phyloP scores from a whole-genome alignment of 2,329 filamentous ascomycete genomes.

The Nigrograna mackinnonii region DNA sequence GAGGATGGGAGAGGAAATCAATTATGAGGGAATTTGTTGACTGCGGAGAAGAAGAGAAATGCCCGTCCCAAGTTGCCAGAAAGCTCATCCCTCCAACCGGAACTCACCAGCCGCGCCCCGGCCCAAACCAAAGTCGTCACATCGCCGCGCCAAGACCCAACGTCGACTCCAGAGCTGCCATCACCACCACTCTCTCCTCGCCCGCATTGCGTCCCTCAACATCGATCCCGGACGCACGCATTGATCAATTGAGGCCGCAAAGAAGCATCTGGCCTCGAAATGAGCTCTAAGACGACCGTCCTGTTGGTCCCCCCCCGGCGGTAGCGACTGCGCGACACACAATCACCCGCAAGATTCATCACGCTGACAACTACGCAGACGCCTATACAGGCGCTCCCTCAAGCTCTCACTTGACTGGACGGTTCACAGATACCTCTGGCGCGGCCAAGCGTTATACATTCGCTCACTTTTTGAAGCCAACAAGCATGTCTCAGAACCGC shows the following conservation, averaged over 20 bases:
- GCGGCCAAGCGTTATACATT: conserved; percentile 94
- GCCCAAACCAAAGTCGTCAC: conserved; percentile 26
- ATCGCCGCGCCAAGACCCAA: conserved; percentile 27
- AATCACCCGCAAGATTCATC: conserved; percentile 15
- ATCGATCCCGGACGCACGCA: conserved; percentile 10
- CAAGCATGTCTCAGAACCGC: conserved; percentile 78
- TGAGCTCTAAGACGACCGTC: conserved; percentile 45
- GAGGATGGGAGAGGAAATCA: too few relatives aligned
- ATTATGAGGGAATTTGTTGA: conserved; percentile 33
- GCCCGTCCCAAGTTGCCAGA: too few relatives aligned
- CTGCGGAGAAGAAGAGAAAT: too few relatives aligned
- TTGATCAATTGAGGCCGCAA: conserved; percentile 10
- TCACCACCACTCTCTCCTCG: conserved; percentile 18
- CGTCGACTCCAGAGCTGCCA: conserved; percentile 19
- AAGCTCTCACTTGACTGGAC: conserved; percentile 96
- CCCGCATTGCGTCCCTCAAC: conserved; percentile 32
- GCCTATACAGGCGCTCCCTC: conserved; percentile 86
- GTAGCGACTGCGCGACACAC: conserved; percentile 12
- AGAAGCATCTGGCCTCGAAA: conserved; percentile 25
- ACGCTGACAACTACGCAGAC: conserved; percentile 48
- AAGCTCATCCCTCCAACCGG: too few relatives aligned
- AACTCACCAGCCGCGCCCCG: too few relatives aligned
- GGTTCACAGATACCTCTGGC: conserved; percentile 90
- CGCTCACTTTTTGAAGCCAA: conserved; percentile 95
- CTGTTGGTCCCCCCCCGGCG: conserved; percentile 31